Base-by-base conservation (phyloP, 768 basidiomycete species). In the Podaxis sp. region DNA sequence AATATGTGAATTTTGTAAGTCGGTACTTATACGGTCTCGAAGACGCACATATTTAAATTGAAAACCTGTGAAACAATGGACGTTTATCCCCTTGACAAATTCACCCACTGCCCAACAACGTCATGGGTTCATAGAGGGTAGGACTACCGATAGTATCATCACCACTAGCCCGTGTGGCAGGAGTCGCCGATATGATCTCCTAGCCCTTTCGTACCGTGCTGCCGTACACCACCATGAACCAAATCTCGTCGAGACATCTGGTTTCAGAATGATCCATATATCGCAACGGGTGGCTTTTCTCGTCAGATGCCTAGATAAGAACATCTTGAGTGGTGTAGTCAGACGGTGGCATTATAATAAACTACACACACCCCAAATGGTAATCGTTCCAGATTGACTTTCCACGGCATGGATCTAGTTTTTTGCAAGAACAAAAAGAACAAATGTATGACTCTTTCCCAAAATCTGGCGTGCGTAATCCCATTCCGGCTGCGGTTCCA, bases 321-420 rank as follows among this genome's bases (percentile, higher is more conserved):
- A 42, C 16, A 28, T 59, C 25, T 42, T 35, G 7, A 9, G 50
- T 42, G 36, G 9, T 40, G 14, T 54, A 5, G 44, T 47, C 16
- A 7, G 18, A 21, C 16, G 25, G 44, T 42, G 37, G 46, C 57
- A 50, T 58, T 36, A 37, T 23, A 25, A 28, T 47, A 14, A 59
- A 59, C 57, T 23, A 59, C 57, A 32, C 50, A 38, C 36, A 59
- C 57, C 57, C 38, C 50, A 59, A 59, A 59, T 40, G 50, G 57
- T n/a, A 59, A 51, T 51, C 57, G 37, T n/a, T 46, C 38, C 27
- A 51, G 50, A 59, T 51, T 40, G 38, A 21, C 57, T 50, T 36
- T 58, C 35, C 47, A 57, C 54, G 37, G 44, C 37, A 50, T 51
- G 50, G 55, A 56, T 56, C 55, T 56, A 55, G 40, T 55, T 50